These are phyloP conservation scores for Lagerstroemia speciosa DNA, from an alignment of 345 rosid species.

Conservation along the genomic window DNA sequence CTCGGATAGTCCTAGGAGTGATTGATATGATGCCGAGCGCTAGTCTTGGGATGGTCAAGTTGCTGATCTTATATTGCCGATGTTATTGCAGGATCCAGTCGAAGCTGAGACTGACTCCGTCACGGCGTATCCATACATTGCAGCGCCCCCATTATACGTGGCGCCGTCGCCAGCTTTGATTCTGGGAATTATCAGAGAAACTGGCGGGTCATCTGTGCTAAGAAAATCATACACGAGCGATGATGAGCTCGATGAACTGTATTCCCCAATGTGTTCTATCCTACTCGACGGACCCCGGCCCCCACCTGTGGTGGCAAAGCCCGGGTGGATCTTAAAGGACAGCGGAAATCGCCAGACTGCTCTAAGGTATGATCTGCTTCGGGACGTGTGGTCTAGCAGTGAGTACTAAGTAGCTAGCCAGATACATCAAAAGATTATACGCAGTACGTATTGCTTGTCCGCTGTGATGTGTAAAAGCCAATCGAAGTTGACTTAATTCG, in stretches of 20 bases:
- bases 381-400: constrained; percentile 66
- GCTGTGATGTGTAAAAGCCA: no score
- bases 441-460: no score
- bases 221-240: constrained; percentile 76
- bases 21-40: no score
- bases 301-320: constrained; percentile 23
- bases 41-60: neutral
- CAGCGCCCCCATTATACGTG: constrained; percentile 45
- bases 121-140: constrained; percentile 45
- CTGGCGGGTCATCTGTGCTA: constrained; percentile 48
- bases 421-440: neutral
- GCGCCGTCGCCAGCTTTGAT: constrained; percentile 59
- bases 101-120: constrained; percentile 30
- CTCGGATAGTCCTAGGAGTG: no score
- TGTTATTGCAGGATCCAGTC: constrained; percentile 31
- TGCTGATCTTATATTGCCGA: neutral
- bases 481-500: no score
- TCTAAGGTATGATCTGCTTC: constrained; percentile 65
- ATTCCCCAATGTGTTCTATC: constrained; percentile 55
- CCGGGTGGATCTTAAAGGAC: constrained; percentile 30
- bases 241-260: constrained; percentile 83
- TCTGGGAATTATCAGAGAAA: constrained; percentile 32
- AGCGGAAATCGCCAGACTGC: constrained; percentile 22
- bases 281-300: constrained; percentile 24
- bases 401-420: constrained; percentile 16